Evolutionary conservation across 169 alveolate species (phyloP).

Genomic region (Eimeria maxima): DNA sequence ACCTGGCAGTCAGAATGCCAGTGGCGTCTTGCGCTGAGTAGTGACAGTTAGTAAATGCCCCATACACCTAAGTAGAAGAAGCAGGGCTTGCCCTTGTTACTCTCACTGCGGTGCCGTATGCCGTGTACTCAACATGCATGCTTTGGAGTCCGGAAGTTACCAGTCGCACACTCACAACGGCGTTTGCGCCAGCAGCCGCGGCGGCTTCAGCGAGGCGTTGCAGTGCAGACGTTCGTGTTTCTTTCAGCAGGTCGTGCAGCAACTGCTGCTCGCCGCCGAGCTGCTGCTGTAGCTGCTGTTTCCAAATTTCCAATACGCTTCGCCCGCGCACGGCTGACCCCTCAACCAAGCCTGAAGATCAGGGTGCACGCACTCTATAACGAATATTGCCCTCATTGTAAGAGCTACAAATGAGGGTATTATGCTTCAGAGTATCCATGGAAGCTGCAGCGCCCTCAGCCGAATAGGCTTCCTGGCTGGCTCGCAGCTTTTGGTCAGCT

Average conservation of each 20-base stretch:
- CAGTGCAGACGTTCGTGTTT: constrained; percentile 68
- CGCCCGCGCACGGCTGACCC: constrained; percentile 74
- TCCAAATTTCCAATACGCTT: constrained; percentile 60
- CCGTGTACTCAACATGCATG: constrained; percentile 78
- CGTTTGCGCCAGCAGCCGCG: constrained; percentile 65
- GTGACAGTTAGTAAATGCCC: neutral
- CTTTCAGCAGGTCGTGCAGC: constrained; percentile 64
- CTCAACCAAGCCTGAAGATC: constrained; percentile 57
- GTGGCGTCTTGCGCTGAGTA: too few species aligned
- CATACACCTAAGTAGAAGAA: neutral
- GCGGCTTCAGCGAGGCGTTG: constrained; percentile 76
- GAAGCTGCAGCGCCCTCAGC: neutral
- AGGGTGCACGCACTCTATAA: neutral
- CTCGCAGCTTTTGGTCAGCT: neutral
- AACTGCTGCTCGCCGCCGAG: constrained; percentile 70
- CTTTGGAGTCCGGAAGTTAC: constrained; percentile 68
- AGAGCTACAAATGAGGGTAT: neutral
- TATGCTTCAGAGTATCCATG: neutral
- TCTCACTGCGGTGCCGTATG: constrained; percentile 66
- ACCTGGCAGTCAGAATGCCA: neutral
- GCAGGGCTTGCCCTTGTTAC: constrained; percentile 25
- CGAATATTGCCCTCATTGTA: neutral
- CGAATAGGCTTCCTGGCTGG: neutral
- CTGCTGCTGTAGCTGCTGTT: constrained; percentile 75
- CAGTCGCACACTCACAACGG: constrained; percentile 73